These are phyloP conservation scores for Stemphylium beticola DNA, from an alignment of 2,329 filamentous ascomycete species.

Conservation along the genomic window DNA sequence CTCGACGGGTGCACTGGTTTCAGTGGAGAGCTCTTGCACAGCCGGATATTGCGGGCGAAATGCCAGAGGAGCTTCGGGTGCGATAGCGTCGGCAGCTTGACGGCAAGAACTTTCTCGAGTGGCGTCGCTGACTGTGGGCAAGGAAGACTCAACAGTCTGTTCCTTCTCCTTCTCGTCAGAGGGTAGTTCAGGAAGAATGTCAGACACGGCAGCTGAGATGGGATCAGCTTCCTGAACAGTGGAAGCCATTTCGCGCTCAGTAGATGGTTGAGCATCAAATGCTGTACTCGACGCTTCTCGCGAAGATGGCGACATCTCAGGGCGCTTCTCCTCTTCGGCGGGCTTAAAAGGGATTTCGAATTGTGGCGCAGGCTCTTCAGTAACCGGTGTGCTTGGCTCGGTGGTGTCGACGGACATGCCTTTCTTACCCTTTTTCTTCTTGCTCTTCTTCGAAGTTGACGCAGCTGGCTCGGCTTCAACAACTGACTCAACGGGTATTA, in stretches of 20 bases:
- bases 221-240: background rate
- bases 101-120: background rate
- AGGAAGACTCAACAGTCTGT: background rate
- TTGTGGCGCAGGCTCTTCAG: constrained; percentile 10
- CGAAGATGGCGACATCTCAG: background rate
- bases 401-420: constrained; percentile 18
- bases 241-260: constrained; percentile 1
- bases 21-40: background rate
- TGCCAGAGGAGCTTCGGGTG: background rate
- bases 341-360: constrained; percentile 7
- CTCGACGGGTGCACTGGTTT: background rate
- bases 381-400: constrained; percentile 12
- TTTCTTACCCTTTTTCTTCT: constrained; percentile 37
- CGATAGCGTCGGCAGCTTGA: background rate
- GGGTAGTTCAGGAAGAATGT: background rate
- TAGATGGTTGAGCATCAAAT: background rate
- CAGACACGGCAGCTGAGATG: background rate
- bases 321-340: constrained; percentile 1
- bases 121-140: background rate
- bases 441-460: constrained; percentile 26
- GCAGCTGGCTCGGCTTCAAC: constrained; percentile 10
- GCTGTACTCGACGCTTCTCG: background rate
- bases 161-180: background rate
- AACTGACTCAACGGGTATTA: constrained; percentile 2
- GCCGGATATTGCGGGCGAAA: background rate